Percentiles rank a stretch among this genome's conserved stretches.
Evolutionary conservation across 2,329 filamentous ascomycete species (phyloP).

Genomic region (Trichoderma arundinaceum): DNA sequence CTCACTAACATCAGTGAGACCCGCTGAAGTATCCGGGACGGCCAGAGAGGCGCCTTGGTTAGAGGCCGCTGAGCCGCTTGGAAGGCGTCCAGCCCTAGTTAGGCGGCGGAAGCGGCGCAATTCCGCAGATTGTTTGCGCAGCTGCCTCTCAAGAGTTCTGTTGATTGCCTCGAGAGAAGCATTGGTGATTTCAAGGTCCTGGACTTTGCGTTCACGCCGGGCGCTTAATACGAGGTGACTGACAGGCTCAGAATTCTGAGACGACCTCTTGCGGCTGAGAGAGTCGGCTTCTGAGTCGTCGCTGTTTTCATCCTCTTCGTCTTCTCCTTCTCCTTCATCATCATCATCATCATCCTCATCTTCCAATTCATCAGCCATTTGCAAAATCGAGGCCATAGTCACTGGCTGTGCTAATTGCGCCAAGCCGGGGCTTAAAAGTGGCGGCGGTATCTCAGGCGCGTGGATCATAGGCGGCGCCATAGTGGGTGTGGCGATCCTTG

Average conservation of each 20-base stretch:
- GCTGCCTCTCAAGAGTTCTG: conserved; percentile 84
- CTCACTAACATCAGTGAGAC: conserved; percentile 58
- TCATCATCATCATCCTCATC: conserved; percentile 40
- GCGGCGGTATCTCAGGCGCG: conserved; percentile 45
- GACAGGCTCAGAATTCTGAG: conserved; percentile 61
- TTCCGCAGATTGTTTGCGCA: conserved; percentile 89
- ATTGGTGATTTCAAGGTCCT: conserved; percentile 96
- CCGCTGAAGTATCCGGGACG: conserved; percentile 51
- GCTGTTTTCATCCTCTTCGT: conserved; percentile 42
- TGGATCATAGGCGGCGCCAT: conserved; percentile 44
- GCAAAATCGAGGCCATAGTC: conserved; percentile 62
- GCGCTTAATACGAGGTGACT: conserved; percentile 86
- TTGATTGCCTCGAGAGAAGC: conserved; percentile 95
- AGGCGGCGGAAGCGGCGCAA: conserved; percentile 84
- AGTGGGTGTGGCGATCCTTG: conserved; percentile 45
- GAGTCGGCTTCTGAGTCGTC: conserved; percentile 47
- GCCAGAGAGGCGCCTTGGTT: conserved; percentile 52
- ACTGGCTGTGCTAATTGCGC: conserved; percentile 44
- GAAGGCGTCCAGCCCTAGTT: conserved; percentile 78
- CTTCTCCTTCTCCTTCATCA: conserved; percentile 30
- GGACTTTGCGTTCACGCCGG: conserved; percentile 88
- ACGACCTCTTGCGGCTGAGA: conserved; percentile 65
- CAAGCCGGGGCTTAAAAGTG: conserved; percentile 36
- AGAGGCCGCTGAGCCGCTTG: conserved; percentile 58
- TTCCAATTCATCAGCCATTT: conserved; percentile 59